Evolutionary conservation across 2,329 filamentous ascomycete species (phyloP).

Genomic region (Exophiala oligosperma): DNA sequence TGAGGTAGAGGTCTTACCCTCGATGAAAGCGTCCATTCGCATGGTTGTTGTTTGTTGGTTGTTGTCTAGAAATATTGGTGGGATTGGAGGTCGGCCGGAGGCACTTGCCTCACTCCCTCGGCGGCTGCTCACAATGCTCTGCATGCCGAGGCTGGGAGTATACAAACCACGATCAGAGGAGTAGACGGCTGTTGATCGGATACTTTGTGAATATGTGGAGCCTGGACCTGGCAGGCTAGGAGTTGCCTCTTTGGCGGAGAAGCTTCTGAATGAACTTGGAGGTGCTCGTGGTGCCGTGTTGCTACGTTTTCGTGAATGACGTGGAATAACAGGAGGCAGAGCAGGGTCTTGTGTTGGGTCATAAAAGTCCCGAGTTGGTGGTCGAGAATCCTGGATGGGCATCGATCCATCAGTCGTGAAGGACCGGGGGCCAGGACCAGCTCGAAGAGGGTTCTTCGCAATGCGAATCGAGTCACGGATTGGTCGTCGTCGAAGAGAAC

Average conservation of each 20-base stretch:
- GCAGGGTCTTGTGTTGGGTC: constrained; percentile 43
- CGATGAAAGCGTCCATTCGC: constrained; percentile 96
- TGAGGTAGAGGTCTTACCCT: constrained; percentile 33
- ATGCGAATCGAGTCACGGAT: constrained; percentile 89
- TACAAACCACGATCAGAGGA: constrained; percentile 25
- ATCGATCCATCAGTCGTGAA: constrained; percentile 36
- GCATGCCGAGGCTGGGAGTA: constrained; percentile 41
- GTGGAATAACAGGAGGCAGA: constrained; percentile 54
- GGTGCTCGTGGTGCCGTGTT: constrained; percentile 77
- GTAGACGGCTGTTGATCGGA: constrained; percentile 25
- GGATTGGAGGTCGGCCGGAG: constrained; percentile 63
- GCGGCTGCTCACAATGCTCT: constrained; percentile 38
- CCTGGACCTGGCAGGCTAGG: constrained; percentile 23
- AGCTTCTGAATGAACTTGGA: constrained; percentile 74
- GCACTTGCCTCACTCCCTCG: constrained; percentile 55
- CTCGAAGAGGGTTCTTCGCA: constrained; percentile 69
- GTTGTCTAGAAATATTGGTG: constrained; percentile 46
- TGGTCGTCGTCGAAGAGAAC: constrained; percentile 54
- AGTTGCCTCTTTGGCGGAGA: constrained; percentile 55
- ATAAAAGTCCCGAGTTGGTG: constrained; percentile 25
- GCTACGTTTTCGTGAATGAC: constrained; percentile 82
- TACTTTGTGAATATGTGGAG: constrained; percentile 26
- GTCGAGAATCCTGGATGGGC: constrained; percentile 31
- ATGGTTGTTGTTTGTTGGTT: constrained; percentile 57
- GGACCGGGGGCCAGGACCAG: constrained; percentile 40